These are phyloP conservation scores for Tylopilus balloui DNA, from an alignment of 768 basidiomycete genomes.

Conservation along the genomic window DNA sequence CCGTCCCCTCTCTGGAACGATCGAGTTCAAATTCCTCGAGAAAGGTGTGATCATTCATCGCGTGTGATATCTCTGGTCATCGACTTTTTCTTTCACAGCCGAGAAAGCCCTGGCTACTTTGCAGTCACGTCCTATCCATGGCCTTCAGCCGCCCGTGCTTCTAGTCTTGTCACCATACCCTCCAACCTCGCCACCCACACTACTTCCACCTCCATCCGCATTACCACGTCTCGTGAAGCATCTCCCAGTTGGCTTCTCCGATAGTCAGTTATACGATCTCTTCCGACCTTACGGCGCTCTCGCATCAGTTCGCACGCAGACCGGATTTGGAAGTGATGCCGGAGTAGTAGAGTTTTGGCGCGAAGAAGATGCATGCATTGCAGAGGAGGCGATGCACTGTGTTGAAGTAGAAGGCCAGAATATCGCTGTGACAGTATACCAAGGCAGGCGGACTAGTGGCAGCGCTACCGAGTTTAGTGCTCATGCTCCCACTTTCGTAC, in stretches of 20 bases:
- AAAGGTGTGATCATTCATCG: constrained; percentile 51
- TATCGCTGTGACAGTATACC: constrained; percentile 78
- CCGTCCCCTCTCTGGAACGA: constrained; percentile 60
- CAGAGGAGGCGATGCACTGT: constrained; percentile 81
- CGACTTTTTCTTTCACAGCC: constrained; percentile 40
- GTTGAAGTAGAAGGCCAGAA: constrained; percentile 80
- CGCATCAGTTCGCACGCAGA: constrained; percentile 68
- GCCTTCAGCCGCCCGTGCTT: constrained; percentile 50
- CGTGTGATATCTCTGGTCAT: constrained; percentile 8
- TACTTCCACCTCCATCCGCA: constrained; percentile 72
- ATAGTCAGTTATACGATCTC: constrained; percentile 76
- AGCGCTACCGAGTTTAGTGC: constrained; percentile 63
- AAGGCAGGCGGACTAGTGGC: constrained; percentile 55
- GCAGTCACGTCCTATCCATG: constrained; percentile 69
- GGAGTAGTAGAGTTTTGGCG: constrained; percentile 84
- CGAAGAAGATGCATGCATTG: constrained; percentile 75
- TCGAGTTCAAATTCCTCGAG: constrained; percentile 80
- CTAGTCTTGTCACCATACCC: constrained; percentile 81
- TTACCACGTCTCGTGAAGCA: constrained; percentile 81
- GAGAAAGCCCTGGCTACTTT: constrained; percentile 86
- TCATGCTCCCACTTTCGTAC: constrained; percentile 72
- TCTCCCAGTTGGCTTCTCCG: constrained; percentile 62
- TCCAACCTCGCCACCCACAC: constrained; percentile 69
- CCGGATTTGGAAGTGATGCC: constrained; percentile 72
- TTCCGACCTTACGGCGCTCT: constrained; percentile 83